Conservation (phyloP, 2,329 filamentous ascomycete genomes). For the Exserohilum rostratum region DNA sequence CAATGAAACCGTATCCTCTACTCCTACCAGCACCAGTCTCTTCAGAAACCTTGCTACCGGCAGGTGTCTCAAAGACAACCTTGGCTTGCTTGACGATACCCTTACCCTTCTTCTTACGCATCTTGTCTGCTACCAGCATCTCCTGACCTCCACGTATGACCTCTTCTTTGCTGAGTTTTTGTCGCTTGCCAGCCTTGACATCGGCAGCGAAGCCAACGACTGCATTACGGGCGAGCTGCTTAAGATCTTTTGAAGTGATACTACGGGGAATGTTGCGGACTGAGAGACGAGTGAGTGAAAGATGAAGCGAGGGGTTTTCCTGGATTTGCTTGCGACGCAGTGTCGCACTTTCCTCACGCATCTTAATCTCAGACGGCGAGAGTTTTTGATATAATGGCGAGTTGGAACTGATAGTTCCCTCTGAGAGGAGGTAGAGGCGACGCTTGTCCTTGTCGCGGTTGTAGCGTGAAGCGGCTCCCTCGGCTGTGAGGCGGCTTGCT, state of each 20-base stretch:
- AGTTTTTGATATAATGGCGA: slow-evolving; percentile 79
- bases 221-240: slow-evolving; percentile 88
- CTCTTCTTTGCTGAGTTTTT: slow-evolving; percentile 89
- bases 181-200: slow-evolving; percentile 76
- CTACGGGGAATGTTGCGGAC: slow-evolving; percentile 88
- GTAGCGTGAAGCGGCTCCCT: slow-evolving; percentile 66
- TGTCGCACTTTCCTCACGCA: slow-evolving; percentile 84
- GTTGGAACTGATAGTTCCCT: slow-evolving; percentile 80
- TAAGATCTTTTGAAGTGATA: slow-evolving; percentile 84
- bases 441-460: slow-evolving; percentile 85
- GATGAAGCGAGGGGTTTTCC: slow-evolving; percentile 84
- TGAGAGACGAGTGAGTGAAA: slow-evolving; percentile 88
- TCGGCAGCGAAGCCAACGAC: slow-evolving; percentile 93
- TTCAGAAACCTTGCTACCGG: slow-evolving; percentile 84
- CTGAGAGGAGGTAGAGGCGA: slow-evolving; percentile 82
- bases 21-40: slow-evolving; percentile 78
- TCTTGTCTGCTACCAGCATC: slow-evolving; percentile 79
- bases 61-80: slow-evolving; percentile 86
- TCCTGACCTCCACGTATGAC: slow-evolving; percentile 77
- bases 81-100: slow-evolving; percentile 92
- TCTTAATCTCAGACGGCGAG: slow-evolving; percentile 78
- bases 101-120: slow-evolving; percentile 81
- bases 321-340: slow-evolving; percentile 92
- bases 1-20: slow-evolving; percentile 95
- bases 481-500: slow-evolving; percentile 75